Base-by-base conservation (phyloP, 2,329 filamentous ascomycete species). In the Tolypocladium amazonense region DNA sequence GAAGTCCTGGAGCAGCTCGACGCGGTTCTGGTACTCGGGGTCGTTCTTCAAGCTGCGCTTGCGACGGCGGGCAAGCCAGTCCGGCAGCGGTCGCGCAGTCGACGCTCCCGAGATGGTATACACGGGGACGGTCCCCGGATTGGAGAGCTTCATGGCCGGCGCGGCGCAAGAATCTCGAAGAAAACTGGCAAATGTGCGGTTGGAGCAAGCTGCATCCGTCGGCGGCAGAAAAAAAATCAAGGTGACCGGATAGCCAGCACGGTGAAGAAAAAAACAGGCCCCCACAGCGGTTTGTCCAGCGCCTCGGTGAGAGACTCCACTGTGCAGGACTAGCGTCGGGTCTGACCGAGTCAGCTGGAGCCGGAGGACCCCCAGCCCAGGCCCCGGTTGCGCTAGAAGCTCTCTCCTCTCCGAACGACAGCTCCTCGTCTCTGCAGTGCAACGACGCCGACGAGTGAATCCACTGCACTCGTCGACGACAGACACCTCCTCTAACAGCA, bases 1-100 rank as follows among this genome's bases (percentile, higher is more conserved):
- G 73, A 99, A 99, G 71, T 99, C 94, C 70, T 99, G 94, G 43
- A 99, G 82, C 60, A 99, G 81, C 74, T 99, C 94, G 67, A 99
- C 88, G 65, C 94, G 88, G 73, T 92, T 96, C 64, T 92, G 88
- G 75, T 93, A 97, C 71, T 97, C 93, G 62, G 89, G 81, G 71
- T 97, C 93, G 66, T 93, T 87, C 75, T 97, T 97, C 66, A 97
- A 78, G 70, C 90, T 95, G 72, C 89, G 84, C 80, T 97, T 97
- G 71, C 93, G 82, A 68, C 91, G 88, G 65, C 91, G 84, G 39
- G 92, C 89, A 62, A 99, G 88, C 92, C 94, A 99, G 76, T 99
- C 94, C 62, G 94, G 94, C 37, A 99, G 81, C 25, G 90, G 90
- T 33, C 93, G 85, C 8, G 91, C 89, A 23, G 90, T 93, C 41